Evolutionary conservation across 2,329 filamentous ascomycete genomes (phyloP).

Genomic region (Ilyonectria robusta): DNA sequence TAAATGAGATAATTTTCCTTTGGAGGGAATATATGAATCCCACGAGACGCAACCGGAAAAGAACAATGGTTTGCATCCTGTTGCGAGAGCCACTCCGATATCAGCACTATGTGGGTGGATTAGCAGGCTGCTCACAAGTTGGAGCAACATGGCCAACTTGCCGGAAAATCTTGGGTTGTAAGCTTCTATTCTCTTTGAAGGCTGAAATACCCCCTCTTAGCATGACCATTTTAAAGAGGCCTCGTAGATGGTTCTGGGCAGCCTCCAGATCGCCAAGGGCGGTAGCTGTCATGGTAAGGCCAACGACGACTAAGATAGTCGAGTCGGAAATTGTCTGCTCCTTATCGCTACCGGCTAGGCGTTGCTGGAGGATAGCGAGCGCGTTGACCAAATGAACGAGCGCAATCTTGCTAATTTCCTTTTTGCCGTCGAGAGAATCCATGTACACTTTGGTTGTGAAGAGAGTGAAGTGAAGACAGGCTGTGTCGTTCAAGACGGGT

Average conservation of each 20-base stretch:
- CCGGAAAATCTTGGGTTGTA: conserved; percentile 22
- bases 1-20: background rate
- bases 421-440: background rate
- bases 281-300: conserved; percentile 17
- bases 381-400: conserved; percentile 17
- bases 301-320: conserved; percentile 19
- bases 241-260: background rate
- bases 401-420: background rate
- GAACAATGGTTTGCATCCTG: conserved; percentile 2
- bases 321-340: conserved; percentile 2
- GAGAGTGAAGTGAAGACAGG: conserved; percentile 22
- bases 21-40: conserved; percentile 3
- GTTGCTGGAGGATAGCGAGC: background rate
- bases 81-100: conserved; percentile 9
- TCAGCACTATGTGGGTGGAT: background rate
- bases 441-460: conserved; percentile 12
- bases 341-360: background rate
- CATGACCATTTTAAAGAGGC: conserved; percentile 13
- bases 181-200: background rate
- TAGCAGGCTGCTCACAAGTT: background rate
- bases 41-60: conserved; percentile 9
- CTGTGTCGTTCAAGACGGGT: conserved; percentile 17
- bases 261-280: conserved; percentile 4
- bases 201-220: conserved; percentile 6
- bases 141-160: background rate